Base-by-base conservation (phyloP, 163 green algal genomes). In the Prototheca stagnorum region DNA sequence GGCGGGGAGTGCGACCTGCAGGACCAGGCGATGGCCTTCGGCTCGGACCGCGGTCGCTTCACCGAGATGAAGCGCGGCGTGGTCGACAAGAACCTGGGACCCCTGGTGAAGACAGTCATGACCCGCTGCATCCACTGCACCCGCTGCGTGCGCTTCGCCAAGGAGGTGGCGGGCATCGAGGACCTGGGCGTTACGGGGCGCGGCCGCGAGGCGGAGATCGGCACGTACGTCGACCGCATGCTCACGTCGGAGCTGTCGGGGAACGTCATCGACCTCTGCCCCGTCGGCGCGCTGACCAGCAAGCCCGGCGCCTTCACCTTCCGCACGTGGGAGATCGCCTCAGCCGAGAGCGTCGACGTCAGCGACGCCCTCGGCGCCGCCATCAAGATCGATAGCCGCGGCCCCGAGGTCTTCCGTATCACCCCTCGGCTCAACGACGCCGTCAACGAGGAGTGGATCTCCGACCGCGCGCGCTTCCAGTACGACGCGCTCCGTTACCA, bases 111-210 rank as follows among this genome's bases (percentile, higher is more conserved):
- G 80, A 97, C 88, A 34, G 88, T 97, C 39, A 98, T 98, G 90
- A 98, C 85, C 35, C 75, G 90, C 36, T 99, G 90, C 77, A 99
- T 99, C 65, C 90, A 98, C 68, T 99, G 90, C 80, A 98, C 91
- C 3, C 74, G 88, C 21, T 99, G 90, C 58, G 86, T 99, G 47
- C 83, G 90, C 31, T 99, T 94, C 56, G 75, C 85, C 24, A 82
- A 74, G 45, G 88, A 98, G 67, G 73, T 98, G 29, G 90, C 90
- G 24, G 89, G 89, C 29, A 87, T 94, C 1, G 51, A 86, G 44
- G 90, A 99, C 46, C 67, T 99, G 53, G 90, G 90, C 19, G 70
- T 95, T 26, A 95, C 82, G 0, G 90, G 88, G 2, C 75, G 90
- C n/a, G 90, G 90, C 14, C 59, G 73, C 12, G 82, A 84, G 44